Evolutionary conservation across 2,329 filamentous ascomycete genomes (phyloP), one percentile per base, ranked within the genome.

Genomic region (Neofusicoccum sp.): DNA sequence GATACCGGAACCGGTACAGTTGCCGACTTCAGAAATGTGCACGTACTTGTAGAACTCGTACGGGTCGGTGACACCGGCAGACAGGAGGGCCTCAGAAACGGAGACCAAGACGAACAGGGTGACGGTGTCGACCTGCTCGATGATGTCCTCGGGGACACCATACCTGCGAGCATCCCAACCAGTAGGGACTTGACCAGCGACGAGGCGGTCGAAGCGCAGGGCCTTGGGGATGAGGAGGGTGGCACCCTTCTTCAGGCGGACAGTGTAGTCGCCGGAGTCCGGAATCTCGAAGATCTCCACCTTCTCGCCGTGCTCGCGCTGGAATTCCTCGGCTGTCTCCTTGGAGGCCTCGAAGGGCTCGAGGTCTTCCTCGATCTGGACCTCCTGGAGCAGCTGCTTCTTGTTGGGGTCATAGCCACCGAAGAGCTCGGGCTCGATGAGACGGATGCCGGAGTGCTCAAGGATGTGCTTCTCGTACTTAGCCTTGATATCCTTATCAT

Each of bases 31-130:
- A 6, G 95, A 98, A 63, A 99, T 87, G 76, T 99, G 95, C 65
- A 99, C 93, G 71, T 99, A 99, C 82, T 98, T 93, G 86, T 99
- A 99, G 80, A 99, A 98, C 79, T 99, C 95, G 73, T 98, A 99
- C 20, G 95, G 96, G 73, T 99, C 96, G 28, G 95, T 98, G 75
- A 99, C 93, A 87, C 95, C 95, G 64, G 91, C 89, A 31, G 91
- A 89, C 56, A 99, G 84, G 6, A 99, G 87, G 62, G 93, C 88
- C 77, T 99, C 96, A 1, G 90, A 91, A 49, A 93, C 96, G 58
- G 91, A 96, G 48, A 98, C 93, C 47, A 99, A 89, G 31, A 98
- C 91, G 73, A 91, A 99, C 51, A 99, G 84, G 1, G 95, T 96
- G 67, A 98, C 93, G 5, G 93, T 95, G 71, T 99, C 96, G 65